These are phyloP conservation scores for Suaeda aralocaspica DNA, from an alignment of 148 eudicot species.

Conservation along the genomic window DNA sequence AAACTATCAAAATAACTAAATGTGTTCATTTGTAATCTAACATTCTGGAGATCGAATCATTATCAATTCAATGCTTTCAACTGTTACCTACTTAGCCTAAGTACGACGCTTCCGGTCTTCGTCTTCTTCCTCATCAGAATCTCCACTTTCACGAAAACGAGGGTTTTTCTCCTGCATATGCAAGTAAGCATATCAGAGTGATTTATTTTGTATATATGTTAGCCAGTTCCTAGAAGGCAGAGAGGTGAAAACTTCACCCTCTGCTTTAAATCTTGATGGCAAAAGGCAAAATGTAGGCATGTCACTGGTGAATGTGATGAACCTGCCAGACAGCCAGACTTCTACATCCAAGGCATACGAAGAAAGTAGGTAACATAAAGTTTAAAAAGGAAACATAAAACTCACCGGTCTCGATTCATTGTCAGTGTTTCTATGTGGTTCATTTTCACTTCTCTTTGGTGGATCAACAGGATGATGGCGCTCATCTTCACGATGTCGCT, in stretches of 20 bases:
- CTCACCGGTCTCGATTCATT: constrained; percentile 87
- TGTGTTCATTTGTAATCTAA: constrained; percentile 8
- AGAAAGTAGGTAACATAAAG: neutral
- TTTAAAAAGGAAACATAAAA: neutral
- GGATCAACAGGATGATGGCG: constrained; percentile 51
- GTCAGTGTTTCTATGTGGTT: constrained; percentile 61
- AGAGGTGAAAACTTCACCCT: neutral
- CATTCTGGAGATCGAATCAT: neutral
- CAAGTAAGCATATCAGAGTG: neutral
- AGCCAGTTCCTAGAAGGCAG: neutral
- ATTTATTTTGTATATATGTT: neutral
- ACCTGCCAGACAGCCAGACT: neutral
- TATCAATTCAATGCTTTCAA: neutral
- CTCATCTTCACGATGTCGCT: constrained; percentile 87
- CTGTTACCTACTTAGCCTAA: constrained; percentile 23
- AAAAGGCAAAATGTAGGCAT: too few species aligned
- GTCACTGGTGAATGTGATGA: too few species aligned
- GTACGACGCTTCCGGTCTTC: constrained; percentile 54
- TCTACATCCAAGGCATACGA: neutral
- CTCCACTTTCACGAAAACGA: constrained; percentile 89
- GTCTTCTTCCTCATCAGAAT: constrained; percentile 87
- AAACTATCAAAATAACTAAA: constrained; percentile 2
- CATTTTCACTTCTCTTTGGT: constrained; percentile 66
- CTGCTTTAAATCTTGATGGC: too few species aligned
- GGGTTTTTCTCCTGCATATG: constrained; percentile 85